Base-by-base conservation (phyloP, 768 basidiomycete genomes). In the Boletellus ananiceps region DNA sequence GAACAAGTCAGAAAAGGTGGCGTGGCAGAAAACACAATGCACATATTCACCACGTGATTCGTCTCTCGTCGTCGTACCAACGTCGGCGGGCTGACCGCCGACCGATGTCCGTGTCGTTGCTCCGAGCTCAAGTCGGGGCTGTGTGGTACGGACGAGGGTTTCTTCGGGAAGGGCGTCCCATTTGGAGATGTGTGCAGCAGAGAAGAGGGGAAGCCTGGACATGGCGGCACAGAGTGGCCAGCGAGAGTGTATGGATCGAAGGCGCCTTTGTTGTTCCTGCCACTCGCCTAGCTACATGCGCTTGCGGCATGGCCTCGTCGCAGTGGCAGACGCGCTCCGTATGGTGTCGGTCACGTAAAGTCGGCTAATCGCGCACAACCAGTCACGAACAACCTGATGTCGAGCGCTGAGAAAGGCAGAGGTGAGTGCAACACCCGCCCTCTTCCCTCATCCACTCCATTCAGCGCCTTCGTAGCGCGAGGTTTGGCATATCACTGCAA, bases 161-260 rank as follows among this genome's bases (percentile, higher is more conserved):
- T 44, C 53, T 40, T 47, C 34, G 5, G 52, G 44, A 36, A 63
- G 40, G 4, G 50, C 9, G 15, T 59, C 62, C 65, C 62, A 67
- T 44, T 54, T 58, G 21, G 63, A 54, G 39, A 53, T 9, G 27
- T 69, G 69, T 7, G 68, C 59, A 16, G 68, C 68, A 3, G 68
- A 69, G 41, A 69, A 65, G n/a, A 64, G 38, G 5, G 56, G 38
- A 12, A 56, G 32, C n/a, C 44, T 43, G 43, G 60, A 59, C 60
- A 60, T 59, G 37, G 23, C 19, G 40, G 16, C 25, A 8, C 5
- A 13, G 31, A 36, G 41, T 7, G 23, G 19, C 36, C n/a, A 18
- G 32, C 12, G n/a, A 5, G 15, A 23, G 8, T 8, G 34, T 40
- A 7, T 18, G 13, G n/a, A 33, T 21, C 14, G 38, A 16, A 37